These are phyloP conservation scores for Tolypocladium tropicale DNA, from an alignment of 2,329 filamentous ascomycete species.

Conservation along the genomic window DNA sequence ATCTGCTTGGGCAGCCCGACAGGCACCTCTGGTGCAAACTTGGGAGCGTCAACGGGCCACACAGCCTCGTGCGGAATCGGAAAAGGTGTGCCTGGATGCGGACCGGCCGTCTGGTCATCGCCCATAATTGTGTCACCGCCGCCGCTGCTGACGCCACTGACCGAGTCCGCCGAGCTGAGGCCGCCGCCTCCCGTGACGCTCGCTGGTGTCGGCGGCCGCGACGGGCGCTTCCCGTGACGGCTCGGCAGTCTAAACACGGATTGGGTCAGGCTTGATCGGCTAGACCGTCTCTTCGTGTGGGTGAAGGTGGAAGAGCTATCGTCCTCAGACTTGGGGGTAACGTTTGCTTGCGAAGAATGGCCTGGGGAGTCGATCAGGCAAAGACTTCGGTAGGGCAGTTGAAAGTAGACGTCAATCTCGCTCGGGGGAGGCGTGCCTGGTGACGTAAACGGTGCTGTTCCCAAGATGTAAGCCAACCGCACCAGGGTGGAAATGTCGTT, in stretches of 20 bases:
- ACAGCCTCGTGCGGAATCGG: conserved; percentile 26
- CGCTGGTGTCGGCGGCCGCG: conserved; percentile 23
- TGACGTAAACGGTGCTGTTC: conserved; percentile 27
- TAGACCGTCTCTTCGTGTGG: conserved; percentile 16
- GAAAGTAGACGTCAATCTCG: conserved; percentile 28
- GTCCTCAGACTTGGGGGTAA: conserved; percentile 16
- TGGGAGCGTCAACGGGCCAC: conserved; percentile 27
- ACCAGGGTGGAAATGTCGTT: conserved; percentile 30
- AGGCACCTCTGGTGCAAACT: conserved; percentile 24
- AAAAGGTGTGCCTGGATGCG: conserved; percentile 30
- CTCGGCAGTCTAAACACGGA: conserved; percentile 20
- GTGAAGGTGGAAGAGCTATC: conserved; percentile 15
- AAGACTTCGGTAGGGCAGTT: conserved; percentile 24
- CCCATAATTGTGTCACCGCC: conserved; percentile 19
- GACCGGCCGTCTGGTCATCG: conserved; percentile 22
- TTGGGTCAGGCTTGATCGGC: conserved; percentile 16
- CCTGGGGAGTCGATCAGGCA: conserved; percentile 23
- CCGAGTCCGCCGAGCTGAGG: not conserved
- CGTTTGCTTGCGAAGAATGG: conserved; percentile 12
- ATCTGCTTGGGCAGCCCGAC: conserved; percentile 18
- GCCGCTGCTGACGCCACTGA: not conserved
- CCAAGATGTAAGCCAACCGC: conserved; percentile 31
- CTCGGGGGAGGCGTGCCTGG: conserved; percentile 24
- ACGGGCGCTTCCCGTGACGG: conserved; percentile 24
- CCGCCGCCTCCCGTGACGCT: conserved; percentile 8